Base-by-base conservation (phyloP, 2,329 filamentous ascomycete genomes). In the Aspergillus carbonarius region DNA sequence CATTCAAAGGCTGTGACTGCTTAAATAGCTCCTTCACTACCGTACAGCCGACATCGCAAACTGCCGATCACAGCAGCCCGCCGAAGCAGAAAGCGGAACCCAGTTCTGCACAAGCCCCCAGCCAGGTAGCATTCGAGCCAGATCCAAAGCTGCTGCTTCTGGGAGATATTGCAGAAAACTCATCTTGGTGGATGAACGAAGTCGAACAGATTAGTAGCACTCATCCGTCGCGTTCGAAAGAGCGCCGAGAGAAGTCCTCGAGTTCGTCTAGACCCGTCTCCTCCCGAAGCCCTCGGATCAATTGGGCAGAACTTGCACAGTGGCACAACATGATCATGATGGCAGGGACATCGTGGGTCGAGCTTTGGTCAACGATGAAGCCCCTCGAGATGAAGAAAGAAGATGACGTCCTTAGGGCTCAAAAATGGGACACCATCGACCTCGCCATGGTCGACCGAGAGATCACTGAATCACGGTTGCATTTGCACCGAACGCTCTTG, bases 111-210 rank as follows among this genome's bases (percentile, higher is more conserved):
- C 51, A 62, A 15, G 62, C 63, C 44, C 54, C 64, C 25, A 61
- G 62, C 9, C 78, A 76, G 59, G 76, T 77, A 25, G 73, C 86
- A 3, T 82, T 82, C 35, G 87, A 90, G 51, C 75, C 92, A 18
- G 91, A 95, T 70, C 85, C 88, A 1, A 95, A 92, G 69, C 83
- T 89, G 5, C 77, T 93, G 18, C 78, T 92, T 6, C 73, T 93
- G 2, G 90, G 90, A 2, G 85, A 93, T 67, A 82, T 93, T 64
- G 89, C 88, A 1, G 91, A 95, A 70, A 95, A 95, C 69, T 90
- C 89, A 2, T 85, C 84, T 7, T 93, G 90, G 91, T 93, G 90
- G 90, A 87, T 88, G 48, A 89, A 88, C 1, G 82, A 82, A 50
- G 79, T 83, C 67, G 66, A 69, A 65, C 61, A 75, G 70, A 65